phyloP scores from a whole-genome alignment of 176 grass and related monocot genomes.

The Eremochloa ophiuroides region DNA sequence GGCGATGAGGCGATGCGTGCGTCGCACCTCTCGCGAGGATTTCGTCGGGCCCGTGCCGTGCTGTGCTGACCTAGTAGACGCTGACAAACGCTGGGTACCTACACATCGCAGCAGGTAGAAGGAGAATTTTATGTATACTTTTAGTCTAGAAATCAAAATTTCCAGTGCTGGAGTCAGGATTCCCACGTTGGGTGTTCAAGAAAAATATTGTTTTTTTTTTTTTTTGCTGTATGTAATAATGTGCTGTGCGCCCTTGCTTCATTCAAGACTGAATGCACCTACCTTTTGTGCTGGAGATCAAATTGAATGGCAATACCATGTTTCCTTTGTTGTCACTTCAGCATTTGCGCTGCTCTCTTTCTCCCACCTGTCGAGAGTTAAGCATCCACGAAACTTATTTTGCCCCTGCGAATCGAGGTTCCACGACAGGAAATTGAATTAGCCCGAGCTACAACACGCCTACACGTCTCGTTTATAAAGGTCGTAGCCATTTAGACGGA shows the following conservation, averaged over 20 bases:
- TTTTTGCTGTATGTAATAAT: not conserved
- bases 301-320: not conserved
- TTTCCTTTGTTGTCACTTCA: not conserved
- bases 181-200: too few relatives aligned
- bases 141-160: too few relatives aligned
- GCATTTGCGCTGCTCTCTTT: not conserved
- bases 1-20: slow-evolving; percentile 24
- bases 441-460: too few relatives aligned
- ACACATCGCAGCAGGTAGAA: not conserved
- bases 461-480: too few relatives aligned
- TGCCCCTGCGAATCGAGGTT: too few relatives aligned
- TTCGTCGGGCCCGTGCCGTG: not conserved
- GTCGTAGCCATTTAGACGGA: too few relatives aligned
- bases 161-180: too few relatives aligned
- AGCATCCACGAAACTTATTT: too few relatives aligned
- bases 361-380: too few relatives aligned
- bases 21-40: slow-evolving; percentile 19
- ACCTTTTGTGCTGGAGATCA: not conserved
- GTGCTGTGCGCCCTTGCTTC: not conserved
- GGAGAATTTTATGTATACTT: too few relatives aligned
- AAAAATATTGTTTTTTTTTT: too few relatives aligned
- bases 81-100: not conserved
- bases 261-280: not conserved
- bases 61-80: slow-evolving; percentile 33
- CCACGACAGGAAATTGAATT: too few relatives aligned